Evolutionary conservation across 768 basidiomycete genomes (phyloP), one percentile per base, ranked within the genome.

Genomic region (Suillus subluteus): DNA sequence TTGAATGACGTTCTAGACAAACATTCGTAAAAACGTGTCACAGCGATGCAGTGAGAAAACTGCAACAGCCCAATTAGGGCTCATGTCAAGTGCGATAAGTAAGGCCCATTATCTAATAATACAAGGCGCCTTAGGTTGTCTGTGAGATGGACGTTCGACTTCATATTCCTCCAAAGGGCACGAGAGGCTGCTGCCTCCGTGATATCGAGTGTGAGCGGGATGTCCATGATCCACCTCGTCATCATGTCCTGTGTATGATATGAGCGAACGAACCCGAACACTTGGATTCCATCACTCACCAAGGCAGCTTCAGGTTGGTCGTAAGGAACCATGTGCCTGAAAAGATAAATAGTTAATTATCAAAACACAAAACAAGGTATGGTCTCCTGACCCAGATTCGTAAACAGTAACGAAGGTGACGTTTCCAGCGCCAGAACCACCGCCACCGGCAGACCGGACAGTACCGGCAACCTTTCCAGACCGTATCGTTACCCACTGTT

Each of bases 271-370:
- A 3, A 26, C 13, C 59, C 41, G 26, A 41, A 38, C 66, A 48
- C 40, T 11, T 50, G 41, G 12, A 30, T 6, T 4, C 6, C 11
- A 21, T 6, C 41, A 74, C 88, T 59, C 72, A 91, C 94, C 74
- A 95, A 79, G 55, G 95, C 88, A 48, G 89, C 95, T 72, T 93
- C 91, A 1, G 95, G 91, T 73, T 96, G 94, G 78, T 98, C 94
- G 73, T 84, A 89, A 6, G 95, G 95, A 9, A 94, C 94, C 94
- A 95, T 92, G 75, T 95, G 93, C 43, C 92, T 93, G 71, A 7
- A 66, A 67, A 68, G 55, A 64, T 58, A 48, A 64, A 61, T n/a
- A 37, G 63, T 52, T 59, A 26, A 52, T 62, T 23, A 44, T 54
- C 62, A 35, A 54, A 30, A 63, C 32, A 35, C 2, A 54, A 59